phyloP scores from a whole-genome alignment of 2,329 filamentous ascomycete genomes.

The Dothiorella sarmentorum region DNA sequence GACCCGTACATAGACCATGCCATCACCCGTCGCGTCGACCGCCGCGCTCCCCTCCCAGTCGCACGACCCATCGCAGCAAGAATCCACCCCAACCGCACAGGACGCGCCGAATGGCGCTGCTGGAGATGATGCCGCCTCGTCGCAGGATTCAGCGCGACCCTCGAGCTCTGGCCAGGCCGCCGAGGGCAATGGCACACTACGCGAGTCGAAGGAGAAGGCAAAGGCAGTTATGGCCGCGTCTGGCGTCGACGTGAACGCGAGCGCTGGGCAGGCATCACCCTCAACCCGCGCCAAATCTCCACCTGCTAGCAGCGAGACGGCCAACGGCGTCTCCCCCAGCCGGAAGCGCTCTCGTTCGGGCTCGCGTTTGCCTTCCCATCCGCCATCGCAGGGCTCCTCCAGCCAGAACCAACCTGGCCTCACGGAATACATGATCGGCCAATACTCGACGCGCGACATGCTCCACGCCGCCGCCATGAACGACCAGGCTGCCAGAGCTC shows the following conservation, averaged over 20 bases:
- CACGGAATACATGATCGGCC: constrained; percentile 53
- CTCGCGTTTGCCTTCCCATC: constrained; percentile 48
- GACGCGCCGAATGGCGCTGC: constrained; percentile 28
- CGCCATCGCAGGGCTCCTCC: constrained; percentile 39
- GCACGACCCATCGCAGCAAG: constrained; percentile 27
- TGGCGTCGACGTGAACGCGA: constrained; percentile 37
- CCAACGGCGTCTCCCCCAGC: constrained; percentile 50
- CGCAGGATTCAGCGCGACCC: constrained; percentile 27
- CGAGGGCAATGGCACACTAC: constrained; percentile 46
- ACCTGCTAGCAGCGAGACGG: constrained; percentile 33
- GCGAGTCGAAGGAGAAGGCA: constrained; percentile 59
- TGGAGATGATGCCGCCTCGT: constrained; percentile 34
- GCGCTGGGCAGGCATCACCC: constrained; percentile 29
- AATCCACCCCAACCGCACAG: constrained; percentile 29
- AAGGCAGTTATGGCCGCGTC: constrained; percentile 57
- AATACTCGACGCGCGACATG: constrained; percentile 64
- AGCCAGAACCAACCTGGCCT: constrained; percentile 34
- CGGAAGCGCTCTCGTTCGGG: constrained; percentile 60
- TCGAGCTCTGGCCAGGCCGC: constrained; percentile 29
- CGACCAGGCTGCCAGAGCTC: constrained; percentile 42
- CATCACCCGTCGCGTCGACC: constrained; percentile 31
- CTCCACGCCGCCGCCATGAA: constrained; percentile 54
- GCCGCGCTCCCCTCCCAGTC: constrained; percentile 24
- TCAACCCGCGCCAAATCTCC: constrained; percentile 26
- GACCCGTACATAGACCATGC: constrained; percentile 28